Evolutionary conservation across 2,329 filamentous ascomycete species (phyloP).

Genomic region (Epichloe scottii): DNA sequence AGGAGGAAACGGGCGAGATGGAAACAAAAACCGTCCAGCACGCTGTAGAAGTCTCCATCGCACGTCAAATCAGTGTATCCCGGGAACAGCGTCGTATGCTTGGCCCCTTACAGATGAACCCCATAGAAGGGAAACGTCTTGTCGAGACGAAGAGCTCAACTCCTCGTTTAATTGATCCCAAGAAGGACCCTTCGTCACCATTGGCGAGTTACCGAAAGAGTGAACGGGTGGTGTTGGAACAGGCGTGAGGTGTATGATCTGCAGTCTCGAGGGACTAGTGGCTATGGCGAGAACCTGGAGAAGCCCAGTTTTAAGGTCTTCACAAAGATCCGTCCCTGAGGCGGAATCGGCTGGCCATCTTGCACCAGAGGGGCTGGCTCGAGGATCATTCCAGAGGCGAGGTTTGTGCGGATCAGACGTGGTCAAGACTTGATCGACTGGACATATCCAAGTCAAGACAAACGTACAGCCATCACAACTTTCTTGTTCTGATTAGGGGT

Average conservation of each 20-base stretch:
- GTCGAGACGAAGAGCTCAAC: conserved; percentile 28
- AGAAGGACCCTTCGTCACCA: conserved; percentile 17
- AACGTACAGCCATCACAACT: not conserved
- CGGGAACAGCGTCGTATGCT: conserved; percentile 47
- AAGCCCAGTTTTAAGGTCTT: not conserved
- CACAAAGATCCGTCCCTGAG: not conserved
- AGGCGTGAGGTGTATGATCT: conserved; percentile 16
- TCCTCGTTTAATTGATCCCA: conserved; percentile 32
- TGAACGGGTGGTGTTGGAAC: conserved; percentile 40
- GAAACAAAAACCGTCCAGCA: conserved; percentile 28
- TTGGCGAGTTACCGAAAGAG: conserved; percentile 35
- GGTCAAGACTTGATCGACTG: no score
- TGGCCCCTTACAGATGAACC: conserved; percentile 33
- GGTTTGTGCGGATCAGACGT: no score
- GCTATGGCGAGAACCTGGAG: not conserved
- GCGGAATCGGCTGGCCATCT: not conserved
- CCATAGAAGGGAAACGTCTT: conserved; percentile 10
- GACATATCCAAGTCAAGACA: not conserved
- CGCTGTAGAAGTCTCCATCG: conserved; percentile 54
- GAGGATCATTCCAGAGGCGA: no score
- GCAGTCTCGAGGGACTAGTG: not conserved
- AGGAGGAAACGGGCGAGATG: conserved; percentile 8
- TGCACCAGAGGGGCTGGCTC: not conserved
- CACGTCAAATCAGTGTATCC: conserved; percentile 54
- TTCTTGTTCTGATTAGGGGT: not conserved